Evolutionary conservation across 2,329 filamentous ascomycete species (phyloP), one percentile per base, ranked within the genome.

Genomic region (Davidsoniella neocaledoniae): DNA sequence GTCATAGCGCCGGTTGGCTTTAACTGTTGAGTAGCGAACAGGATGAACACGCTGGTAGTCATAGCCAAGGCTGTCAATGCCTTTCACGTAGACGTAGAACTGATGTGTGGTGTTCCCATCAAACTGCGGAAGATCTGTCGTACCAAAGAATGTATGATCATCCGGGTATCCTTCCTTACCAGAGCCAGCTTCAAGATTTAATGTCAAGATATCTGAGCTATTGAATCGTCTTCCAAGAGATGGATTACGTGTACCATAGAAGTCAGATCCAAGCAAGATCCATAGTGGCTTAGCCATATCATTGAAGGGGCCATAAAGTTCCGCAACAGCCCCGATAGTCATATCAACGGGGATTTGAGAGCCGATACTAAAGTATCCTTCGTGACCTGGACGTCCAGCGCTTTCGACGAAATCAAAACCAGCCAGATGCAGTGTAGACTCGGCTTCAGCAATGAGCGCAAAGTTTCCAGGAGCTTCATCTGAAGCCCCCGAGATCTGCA

Each of bases 341-440:
- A 47, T 53, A 2, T 52, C 49, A 5, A 47, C 43, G 5, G 53
- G 51, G 3, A 39, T 37, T 2, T 29, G 17, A 9, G 37, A 29
- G 10, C 52, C 50, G 23, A 55, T 42, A 17, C 40, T 46, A 43
- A 55, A 55, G 49, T 53, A 55, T 3, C 54, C 54, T 10, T 53
- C 48, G 17, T 55, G 53, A 5, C 49, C 53, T 10, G 29, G 16
- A 10, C 51, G 36, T n/a, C 54, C 54, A 10, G 44, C 47, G 7
- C 42, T 49, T 23, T 54, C 46, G 39, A 53, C 53, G 48, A 55
- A 48, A 2, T 44, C 44, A 51, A 54, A 52, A 19, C 43, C 49
- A 2, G 48, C 49, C 14, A 55, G 49, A 14, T 52, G 40, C 14
- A 55, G 21, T 2, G 49, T 38, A 1, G 53, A 50, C 19, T 51